These are phyloP conservation scores for Yarrowia sp. DNA, from an alignment of 805 yeast genomes.

Conservation along the genomic window DNA sequence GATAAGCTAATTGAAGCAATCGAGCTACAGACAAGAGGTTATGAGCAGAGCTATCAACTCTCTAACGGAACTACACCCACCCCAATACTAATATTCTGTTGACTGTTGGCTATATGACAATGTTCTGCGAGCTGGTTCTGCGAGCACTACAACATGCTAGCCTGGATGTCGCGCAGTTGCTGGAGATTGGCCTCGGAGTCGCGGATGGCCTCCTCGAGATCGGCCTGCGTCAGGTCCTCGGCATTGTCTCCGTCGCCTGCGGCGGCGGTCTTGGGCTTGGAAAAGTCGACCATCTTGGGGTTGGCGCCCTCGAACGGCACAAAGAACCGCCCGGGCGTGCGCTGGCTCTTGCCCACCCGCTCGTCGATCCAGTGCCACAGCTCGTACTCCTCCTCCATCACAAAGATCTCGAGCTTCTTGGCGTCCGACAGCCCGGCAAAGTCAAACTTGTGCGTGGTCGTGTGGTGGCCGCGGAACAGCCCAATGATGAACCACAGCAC, in stretches of 20 bases:
- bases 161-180: constrained; percentile 25
- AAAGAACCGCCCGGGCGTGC: constrained; percentile 23
- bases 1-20: no score
- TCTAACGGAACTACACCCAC: neutral
- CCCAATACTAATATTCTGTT: neutral
- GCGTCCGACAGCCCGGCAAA: constrained; percentile 43
- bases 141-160: constrained; percentile 19
- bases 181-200: constrained; percentile 30
- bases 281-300: constrained; percentile 36
- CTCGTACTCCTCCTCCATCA: constrained; percentile 60
- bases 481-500: constrained; percentile 36
- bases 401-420: constrained; percentile 44
- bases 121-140: no score
- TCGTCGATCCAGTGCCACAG: constrained; percentile 78
- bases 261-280: constrained; percentile 10
- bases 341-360: constrained; percentile 47
- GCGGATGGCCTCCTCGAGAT: constrained; percentile 24
- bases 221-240: constrained; percentile 14
- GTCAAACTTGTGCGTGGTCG: constrained; percentile 35
- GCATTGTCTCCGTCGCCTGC: neutral
- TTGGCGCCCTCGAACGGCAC: constrained; percentile 38
- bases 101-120: neutral
- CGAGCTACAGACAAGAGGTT: neutral
- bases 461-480: constrained; percentile 15
- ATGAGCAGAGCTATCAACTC: no score